Conservation (phyloP, 2,329 filamentous ascomycete species). For the Didymella segeticola region DNA sequence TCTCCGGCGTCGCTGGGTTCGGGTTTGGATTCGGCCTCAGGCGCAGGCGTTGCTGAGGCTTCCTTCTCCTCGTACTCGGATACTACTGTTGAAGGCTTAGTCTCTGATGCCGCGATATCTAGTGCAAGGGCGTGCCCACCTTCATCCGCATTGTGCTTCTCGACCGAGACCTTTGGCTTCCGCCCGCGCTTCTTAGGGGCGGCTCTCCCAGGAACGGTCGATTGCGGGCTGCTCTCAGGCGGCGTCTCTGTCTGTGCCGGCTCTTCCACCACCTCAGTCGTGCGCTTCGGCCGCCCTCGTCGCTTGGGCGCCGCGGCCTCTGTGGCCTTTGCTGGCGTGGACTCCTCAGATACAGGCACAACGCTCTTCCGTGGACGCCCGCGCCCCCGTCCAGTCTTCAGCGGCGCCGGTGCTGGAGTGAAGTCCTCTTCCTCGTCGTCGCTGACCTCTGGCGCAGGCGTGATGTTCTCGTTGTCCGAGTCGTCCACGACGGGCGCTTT, state of each 20-base stretch:
- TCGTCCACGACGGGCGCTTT: constrained; percentile 76
- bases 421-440: constrained; percentile 77
- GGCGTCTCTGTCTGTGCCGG: constrained; percentile 67
- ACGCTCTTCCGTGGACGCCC: constrained; percentile 59
- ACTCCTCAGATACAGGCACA: constrained; percentile 45
- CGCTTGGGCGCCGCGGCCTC: constrained; percentile 14
- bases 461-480: constrained; percentile 72
- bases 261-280: constrained; percentile 62
- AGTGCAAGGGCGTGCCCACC: constrained; percentile 54
- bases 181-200: constrained; percentile 67
- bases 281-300: constrained; percentile 57
- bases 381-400: constrained; percentile 63
- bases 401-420: constrained; percentile 74
- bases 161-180: constrained; percentile 52
- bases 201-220: constrained; percentile 25
- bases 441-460: constrained; percentile 59
- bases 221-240: constrained; percentile 58
- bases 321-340: constrained; percentile 36
- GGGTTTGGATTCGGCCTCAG: constrained; percentile 4
- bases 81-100: constrained; percentile 63
- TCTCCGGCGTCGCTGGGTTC: constrained; percentile 10
- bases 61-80: constrained; percentile 49
- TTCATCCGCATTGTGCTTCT: constrained; percentile 47
- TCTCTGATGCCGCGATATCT: constrained; percentile 63
- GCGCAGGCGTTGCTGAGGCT: constrained; percentile 3